Evolutionary conservation across 495 filamentous ascomycete species (phyloP).

Genomic region (Apodospora peruviana): DNA sequence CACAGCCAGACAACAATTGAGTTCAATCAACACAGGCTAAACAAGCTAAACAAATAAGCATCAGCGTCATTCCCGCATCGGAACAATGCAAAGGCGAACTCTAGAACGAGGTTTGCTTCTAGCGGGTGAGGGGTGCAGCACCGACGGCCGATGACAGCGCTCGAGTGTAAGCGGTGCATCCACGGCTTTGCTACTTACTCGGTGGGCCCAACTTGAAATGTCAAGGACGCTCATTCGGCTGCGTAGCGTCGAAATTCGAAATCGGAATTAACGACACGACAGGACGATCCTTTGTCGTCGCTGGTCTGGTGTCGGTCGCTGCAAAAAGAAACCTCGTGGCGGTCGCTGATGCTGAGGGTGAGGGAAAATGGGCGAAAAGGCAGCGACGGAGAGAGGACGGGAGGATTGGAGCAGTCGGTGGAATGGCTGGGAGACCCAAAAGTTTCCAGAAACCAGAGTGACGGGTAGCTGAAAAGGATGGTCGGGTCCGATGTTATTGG

Average conservation of each 20-base stretch:
- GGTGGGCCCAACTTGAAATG: neutral
- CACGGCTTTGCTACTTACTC: neutral
- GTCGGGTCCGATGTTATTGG: constrained; percentile 25
- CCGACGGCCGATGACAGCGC: constrained; percentile 1
- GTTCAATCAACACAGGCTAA: neutral
- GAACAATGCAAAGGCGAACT: neutral
- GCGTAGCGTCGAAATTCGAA: too few species aligned
- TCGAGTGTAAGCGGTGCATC: neutral
- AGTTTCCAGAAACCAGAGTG: constrained; percentile 29
- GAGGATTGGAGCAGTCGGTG: constrained; percentile 4
- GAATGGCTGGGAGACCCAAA: constrained; percentile 13
- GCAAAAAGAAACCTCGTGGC: too few species aligned
- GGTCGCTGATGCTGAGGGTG: constrained; percentile 1
- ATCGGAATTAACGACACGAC: neutral
- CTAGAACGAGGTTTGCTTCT: neutral
- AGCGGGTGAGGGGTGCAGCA: neutral
- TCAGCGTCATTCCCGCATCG: neutral
- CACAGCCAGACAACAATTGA: neutral
- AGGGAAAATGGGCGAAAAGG: neutral
- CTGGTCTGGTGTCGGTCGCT: too few species aligned
- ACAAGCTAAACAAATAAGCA: neutral
- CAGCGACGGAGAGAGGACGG: neutral
- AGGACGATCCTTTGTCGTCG: too few species aligned
- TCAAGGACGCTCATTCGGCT: neutral
- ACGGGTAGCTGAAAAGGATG: constrained; percentile 21